Percentiles rank a stretch among this genome's conserved stretches.
phyloP scores from a whole-genome alignment of 2,329 filamentous ascomycete species.

The Colletotrichum tabaci region DNA sequence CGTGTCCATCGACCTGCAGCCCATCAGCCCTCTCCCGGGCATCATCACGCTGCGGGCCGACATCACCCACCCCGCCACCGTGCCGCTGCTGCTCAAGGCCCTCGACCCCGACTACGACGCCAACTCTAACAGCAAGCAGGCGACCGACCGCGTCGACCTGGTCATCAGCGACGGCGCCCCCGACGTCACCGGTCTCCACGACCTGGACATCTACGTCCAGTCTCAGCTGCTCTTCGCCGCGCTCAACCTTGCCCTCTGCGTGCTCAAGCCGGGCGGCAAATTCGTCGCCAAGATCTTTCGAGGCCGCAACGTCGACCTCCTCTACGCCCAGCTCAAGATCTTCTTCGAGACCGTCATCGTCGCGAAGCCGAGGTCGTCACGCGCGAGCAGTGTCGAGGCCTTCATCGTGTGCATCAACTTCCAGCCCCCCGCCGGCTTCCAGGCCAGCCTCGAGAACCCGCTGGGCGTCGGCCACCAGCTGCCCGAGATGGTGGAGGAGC shows the following conservation, averaged over 20 bases:
- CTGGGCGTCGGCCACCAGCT: slow-evolving; percentile 75
- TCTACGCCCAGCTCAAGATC: slow-evolving; percentile 93
- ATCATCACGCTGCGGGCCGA: slow-evolving; percentile 94
- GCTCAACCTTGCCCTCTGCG: slow-evolving; percentile 92
- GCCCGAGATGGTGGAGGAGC: slow-evolving; percentile 63
- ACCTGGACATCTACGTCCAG: slow-evolving; percentile 98
- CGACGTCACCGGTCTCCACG: slow-evolving; percentile 96
- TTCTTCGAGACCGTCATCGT: slow-evolving; percentile 92
- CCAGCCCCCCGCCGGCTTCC: slow-evolving; percentile 81
- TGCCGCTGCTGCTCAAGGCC: slow-evolving; percentile 88
- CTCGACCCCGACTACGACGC: slow-evolving; percentile 80
- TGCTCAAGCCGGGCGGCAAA: slow-evolving; percentile 91
- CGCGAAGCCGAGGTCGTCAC: slow-evolving; percentile 92
- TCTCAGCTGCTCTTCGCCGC: slow-evolving; percentile 95
- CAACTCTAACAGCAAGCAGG: slow-evolving; percentile 60
- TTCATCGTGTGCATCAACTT: slow-evolving; percentile 97
- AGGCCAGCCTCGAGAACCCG: slow-evolving; percentile 81
- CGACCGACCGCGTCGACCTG: slow-evolving; percentile 87
- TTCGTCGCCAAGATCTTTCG: slow-evolving; percentile 99
- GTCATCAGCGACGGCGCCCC: slow-evolving; percentile 96
- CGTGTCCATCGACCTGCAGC: slow-evolving; percentile 94
- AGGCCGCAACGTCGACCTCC: slow-evolving; percentile 92
- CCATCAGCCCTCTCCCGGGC: slow-evolving; percentile 93
- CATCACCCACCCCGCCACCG: slow-evolving; percentile 96
- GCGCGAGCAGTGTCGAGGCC: slow-evolving; percentile 96